Base-by-base conservation (phyloP, 805 yeast genomes). In the Debaryomyces maramus region DNA sequence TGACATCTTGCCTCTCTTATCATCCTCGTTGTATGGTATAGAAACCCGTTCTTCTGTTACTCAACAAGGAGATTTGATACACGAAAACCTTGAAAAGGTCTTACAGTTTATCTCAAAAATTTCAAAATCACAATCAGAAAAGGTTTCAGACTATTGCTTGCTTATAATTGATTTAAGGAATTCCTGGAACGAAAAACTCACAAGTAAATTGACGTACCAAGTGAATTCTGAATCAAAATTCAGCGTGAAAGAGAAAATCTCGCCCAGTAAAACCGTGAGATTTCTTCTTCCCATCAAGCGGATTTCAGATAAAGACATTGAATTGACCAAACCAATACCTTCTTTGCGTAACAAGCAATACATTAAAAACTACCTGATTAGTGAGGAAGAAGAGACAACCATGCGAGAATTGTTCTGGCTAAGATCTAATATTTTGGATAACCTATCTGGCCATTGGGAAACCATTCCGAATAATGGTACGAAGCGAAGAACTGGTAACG, bases 391-490 rank as follows among this genome's bases (percentile, higher is more conserved):
- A 44, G 82, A 75, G 24, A 51, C 51, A 32, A 75, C 69, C 38
- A 75, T 80, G 62, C 70, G 80, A 41, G 82, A 80, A 45, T 65
- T 77, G 2, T 93, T 89, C 59, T 91, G 99, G 99, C 77, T 85
- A 46, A 65, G 95, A 41, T 80, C 84, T 41, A 73, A 74, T 44
- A 57, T 93, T 1, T 63, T 91, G 38, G 68, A 73, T 33, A 65
- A 67, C 11, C 50, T 93, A 4, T 58, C 63, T 2, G 96, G 96
- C 2, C 51, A 59, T 2, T 91, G 99, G 99, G 52, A 51, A 16
- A 59, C 68, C 3, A 43, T 36, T 5, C 32, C 36, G 3, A 31
- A 34, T 15, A 39, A 23, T 39, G 32, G 13, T 53, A 46, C n/a
- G 33, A 39, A 61, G 28, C 32, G 37, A 24, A 60, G 82, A 20